These are phyloP conservation scores for Microascus cirrosus DNA, from an alignment of 2,329 filamentous ascomycete genomes.

Conservation along the genomic window DNA sequence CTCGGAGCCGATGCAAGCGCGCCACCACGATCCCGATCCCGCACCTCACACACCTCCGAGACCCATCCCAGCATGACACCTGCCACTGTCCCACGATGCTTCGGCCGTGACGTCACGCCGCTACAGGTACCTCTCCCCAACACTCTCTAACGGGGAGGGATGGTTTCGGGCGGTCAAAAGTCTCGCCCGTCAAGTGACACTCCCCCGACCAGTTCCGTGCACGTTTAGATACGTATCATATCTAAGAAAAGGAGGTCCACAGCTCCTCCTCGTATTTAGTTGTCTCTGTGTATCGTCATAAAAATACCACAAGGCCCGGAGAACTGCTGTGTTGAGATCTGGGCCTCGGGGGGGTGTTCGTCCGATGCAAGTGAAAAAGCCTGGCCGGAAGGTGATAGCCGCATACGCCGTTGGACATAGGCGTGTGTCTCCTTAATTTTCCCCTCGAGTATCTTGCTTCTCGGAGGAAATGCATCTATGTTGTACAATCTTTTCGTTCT, in stretches of 20 bases:
- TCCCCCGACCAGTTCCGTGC: not conserved
- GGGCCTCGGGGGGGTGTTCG: not conserved
- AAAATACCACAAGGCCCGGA: not conserved
- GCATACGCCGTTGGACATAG: not conserved
- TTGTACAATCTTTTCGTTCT: not conserved
- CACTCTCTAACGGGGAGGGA: not conserved
- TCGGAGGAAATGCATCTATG: slow-evolving; percentile 9
- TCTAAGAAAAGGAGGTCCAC: not conserved
- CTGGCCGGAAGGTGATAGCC: not conserved
- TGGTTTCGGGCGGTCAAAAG: not conserved
- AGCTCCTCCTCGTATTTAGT: not conserved
- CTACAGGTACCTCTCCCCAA: not conserved
- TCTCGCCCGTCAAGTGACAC: not conserved
- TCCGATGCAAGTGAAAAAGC: not conserved
- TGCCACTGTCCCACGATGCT: not conserved
- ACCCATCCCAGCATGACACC: not conserved
- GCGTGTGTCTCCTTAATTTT: not conserved
- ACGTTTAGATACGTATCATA: not conserved
- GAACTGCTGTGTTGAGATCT: not conserved
- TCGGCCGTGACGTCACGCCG: not conserved
- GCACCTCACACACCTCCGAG: not conserved
- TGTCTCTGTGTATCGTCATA: not conserved
- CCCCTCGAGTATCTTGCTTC: not conserved
- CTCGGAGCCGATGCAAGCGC: not conserved
- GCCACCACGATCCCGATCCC: not conserved